These are phyloP conservation scores for Rhizopogon vulgaris DNA, from an alignment of 768 basidiomycete species.

Conservation along the genomic window DNA sequence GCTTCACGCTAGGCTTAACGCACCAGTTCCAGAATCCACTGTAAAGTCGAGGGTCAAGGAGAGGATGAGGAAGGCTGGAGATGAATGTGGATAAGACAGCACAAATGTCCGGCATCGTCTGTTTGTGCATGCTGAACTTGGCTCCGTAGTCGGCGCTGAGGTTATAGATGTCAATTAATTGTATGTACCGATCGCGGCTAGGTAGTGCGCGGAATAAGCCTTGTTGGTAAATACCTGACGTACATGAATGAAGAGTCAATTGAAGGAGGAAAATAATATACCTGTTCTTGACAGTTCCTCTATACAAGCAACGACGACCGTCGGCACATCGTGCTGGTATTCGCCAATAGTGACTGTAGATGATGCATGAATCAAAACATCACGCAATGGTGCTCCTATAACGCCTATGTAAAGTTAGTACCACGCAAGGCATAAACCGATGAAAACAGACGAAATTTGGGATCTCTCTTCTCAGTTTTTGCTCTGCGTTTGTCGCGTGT, in stretches of 20 bases:
- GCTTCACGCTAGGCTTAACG: constrained; percentile 35
- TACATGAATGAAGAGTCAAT: not conserved
- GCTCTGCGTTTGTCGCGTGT: constrained; percentile 13
- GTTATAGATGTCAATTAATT: constrained; percentile 35
- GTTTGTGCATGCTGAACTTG: constrained; percentile 24
- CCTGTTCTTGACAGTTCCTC: constrained; percentile 45
- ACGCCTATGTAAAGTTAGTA: constrained; percentile 21
- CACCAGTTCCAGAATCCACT: constrained; percentile 38
- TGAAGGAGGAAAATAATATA: constrained; percentile 4
- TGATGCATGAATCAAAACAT: constrained; percentile 27
- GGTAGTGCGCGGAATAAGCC: constrained; percentile 39
- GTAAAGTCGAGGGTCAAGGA: constrained; percentile 37
- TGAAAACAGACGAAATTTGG: constrained; percentile 19
- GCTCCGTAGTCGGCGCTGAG: constrained; percentile 18
- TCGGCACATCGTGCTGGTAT: constrained; percentile 31
- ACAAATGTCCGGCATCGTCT: constrained; percentile 37
- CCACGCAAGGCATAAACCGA: not conserved
- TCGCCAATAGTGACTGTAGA: constrained; percentile 29
- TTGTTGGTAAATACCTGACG: constrained; percentile 35
- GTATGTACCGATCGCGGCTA: constrained; percentile 31
- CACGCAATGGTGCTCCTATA: constrained; percentile 30
- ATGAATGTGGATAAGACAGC: constrained; percentile 43
- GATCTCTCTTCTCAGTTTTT: constrained; percentile 14
- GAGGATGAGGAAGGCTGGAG: constrained; percentile 38
- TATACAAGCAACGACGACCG: constrained; percentile 34